These are phyloP conservation scores for Scenedesmus sp. DNA, from an alignment of 163 green algal genomes.

Conservation along the genomic window DNA sequence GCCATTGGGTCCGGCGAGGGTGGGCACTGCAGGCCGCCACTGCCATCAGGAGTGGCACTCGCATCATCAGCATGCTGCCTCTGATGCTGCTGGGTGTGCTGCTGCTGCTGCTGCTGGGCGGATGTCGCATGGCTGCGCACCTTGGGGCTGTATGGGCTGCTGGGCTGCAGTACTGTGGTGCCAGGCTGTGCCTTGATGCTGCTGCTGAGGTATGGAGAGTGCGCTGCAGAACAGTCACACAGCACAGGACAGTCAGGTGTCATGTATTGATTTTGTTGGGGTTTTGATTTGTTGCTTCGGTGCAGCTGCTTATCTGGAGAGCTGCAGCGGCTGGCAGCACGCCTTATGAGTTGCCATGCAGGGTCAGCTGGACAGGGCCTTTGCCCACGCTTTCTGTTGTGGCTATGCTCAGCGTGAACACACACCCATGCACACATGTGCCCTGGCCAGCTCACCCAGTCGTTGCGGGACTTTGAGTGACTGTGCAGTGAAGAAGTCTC, in stretches of 20 bases:
- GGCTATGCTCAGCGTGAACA: not conserved
- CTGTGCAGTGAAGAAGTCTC: conserved; percentile 32
- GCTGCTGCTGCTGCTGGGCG: conserved; percentile 21
- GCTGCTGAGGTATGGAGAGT: conserved; percentile 41
- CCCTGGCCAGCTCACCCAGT: not conserved
- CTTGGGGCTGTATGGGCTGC: conserved; percentile 44
- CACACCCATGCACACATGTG: not conserved
- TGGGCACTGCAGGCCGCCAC: not conserved
- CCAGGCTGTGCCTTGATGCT: conserved; percentile 11
- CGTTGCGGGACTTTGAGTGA: conserved; percentile 35
- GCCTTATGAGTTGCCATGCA: not conserved
- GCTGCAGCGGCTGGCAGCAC: not conserved
- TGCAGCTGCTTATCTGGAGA: too few species aligned
- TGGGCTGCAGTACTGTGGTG: conserved; percentile 9
- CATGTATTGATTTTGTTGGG: too few species aligned
- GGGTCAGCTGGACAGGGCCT: too few species aligned
- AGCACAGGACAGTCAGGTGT: not conserved
- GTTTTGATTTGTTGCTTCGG: too few species aligned
- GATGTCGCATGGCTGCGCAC: not conserved
- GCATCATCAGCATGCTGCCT: not conserved
- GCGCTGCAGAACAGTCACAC: not conserved
- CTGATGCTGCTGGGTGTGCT: not conserved
- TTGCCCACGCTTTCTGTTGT: not conserved
- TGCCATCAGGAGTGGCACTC: not conserved
- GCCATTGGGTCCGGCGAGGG: conserved; percentile 10